phyloP scores from a whole-genome alignment of 2,329 filamentous ascomycete genomes.

The Nemania sp. region DNA sequence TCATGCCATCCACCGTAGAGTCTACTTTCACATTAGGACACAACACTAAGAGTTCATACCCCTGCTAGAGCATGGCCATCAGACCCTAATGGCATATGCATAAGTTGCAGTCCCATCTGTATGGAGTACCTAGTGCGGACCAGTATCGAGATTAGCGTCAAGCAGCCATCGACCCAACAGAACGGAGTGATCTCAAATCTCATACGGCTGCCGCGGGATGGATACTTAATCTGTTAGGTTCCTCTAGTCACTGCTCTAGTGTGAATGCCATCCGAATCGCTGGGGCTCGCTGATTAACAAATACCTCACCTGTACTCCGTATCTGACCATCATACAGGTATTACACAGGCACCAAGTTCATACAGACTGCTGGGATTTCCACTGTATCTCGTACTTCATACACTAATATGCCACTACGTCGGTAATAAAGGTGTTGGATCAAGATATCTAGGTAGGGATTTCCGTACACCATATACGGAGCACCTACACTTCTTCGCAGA shows the following conservation, averaged over 20 bases:
- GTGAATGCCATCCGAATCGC: conserved; percentile 24
- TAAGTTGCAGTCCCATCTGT: conserved; percentile 18
- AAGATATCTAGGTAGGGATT: too few species aligned
- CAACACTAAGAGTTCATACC: not conserved
- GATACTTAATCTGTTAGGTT: conserved; percentile 18
- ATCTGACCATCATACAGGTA: conserved; percentile 13
- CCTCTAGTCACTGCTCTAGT: conserved; percentile 9
- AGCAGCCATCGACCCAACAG: conserved; percentile 37
- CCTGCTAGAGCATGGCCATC: conserved; percentile 20
- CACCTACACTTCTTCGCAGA: too few species aligned
- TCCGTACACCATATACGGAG: too few species aligned
- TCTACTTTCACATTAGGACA: not conserved
- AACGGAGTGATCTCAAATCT: conserved; percentile 36
- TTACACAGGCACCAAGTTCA: not conserved
- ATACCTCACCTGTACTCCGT: conserved; percentile 15
- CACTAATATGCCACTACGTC: too few species aligned
- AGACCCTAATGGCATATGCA: conserved; percentile 23
- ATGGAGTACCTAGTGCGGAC: conserved; percentile 13
- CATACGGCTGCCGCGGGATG: conserved; percentile 25
- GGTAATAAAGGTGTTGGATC: too few species aligned
- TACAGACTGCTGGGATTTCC: too few species aligned
- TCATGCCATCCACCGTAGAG: conserved; percentile 18
- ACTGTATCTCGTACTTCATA: too few species aligned
- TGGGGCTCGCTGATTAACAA: conserved; percentile 13
- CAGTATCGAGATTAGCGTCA: conserved; percentile 31